Evolutionary conservation across 495 filamentous ascomycete species (phyloP), one percentile per base, ranked within the genome.

Genomic region (Aspergillus sclerotioniger): DNA sequence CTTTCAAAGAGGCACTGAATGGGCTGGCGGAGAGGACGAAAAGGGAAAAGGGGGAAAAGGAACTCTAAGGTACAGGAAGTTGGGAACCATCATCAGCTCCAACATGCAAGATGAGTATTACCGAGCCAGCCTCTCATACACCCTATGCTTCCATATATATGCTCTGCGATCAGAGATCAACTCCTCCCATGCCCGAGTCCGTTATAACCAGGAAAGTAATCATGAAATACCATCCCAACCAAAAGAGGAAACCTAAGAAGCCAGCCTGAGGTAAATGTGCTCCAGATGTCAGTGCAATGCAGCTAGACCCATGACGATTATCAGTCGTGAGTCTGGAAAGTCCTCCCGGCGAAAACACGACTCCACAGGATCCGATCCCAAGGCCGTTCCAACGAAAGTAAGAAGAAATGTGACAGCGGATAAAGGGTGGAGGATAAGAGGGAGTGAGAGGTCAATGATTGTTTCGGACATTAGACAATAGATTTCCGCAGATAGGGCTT

Each of bases 121-220:
- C 32, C 53, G 56, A 51, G 28, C 58, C 53, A 57, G 65, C 41
- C 61, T 49, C 59, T 56, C 52, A 47, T 62, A 66, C 56, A 54
- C 52, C 58, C 56, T 60, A 71, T 72, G 69, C 71, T 67, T 57
- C 54, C 55, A 56, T 60, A 63, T 57, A 56, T 60, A 63, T 57
- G 55, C 56, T 61, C 48, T 59, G 41, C 35, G 52, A 56, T 58
- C 67, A 64, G 54, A 58, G 69, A 64, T 53, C 62, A 75, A 76
- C 74, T 76, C 74, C 71, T 71, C 56, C 67, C 66, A 75, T 74
- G 69, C 74, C 67, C 61, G 50, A 65, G 59, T 63, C 60, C 57
- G 62, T 62, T 59, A 61, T 56, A 63, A 69, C 54, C 48, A 58
- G 52, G 28, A 65, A 63, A 53, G 25, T 58, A 62, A 39, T 57